phyloP scores from a whole-genome alignment of 1,284 basidiomycete genomes.

The Rhizopogon hawkerae region DNA sequence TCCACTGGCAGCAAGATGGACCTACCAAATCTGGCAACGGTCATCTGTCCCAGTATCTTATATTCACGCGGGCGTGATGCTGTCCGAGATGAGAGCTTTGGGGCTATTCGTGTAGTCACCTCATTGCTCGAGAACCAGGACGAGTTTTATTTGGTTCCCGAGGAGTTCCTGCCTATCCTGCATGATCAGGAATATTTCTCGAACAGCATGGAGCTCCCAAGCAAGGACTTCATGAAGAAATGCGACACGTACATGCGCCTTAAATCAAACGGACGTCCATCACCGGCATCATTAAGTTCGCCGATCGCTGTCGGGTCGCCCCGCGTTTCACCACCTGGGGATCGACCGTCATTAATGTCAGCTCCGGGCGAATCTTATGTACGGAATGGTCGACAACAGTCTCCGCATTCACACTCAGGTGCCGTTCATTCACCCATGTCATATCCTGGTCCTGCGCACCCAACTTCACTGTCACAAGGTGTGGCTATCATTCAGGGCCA shows the following conservation, averaged over 20 bases:
- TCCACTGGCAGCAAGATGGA: constrained; percentile 99
- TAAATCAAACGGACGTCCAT: constrained; percentile 36
- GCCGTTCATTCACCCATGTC: constrained; percentile 36
- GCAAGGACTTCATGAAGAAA: constrained; percentile 87
- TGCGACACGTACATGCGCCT: constrained; percentile 68
- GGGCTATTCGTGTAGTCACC: constrained; percentile 81
- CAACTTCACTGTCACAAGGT: constrained; percentile 35
- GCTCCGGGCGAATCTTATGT: constrained; percentile 32
- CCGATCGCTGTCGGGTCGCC: constrained; percentile 19
- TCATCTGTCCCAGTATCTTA: constrained; percentile 94
- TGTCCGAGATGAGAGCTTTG: constrained; percentile 88
- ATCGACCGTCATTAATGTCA: constrained; percentile 28
- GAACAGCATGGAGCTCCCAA: constrained; percentile 74
- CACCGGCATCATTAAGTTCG: constrained; percentile 30
- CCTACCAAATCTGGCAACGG: constrained; percentile 91
- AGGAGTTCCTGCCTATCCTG: constrained; percentile 75
- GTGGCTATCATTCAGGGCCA: constrained; percentile 36
- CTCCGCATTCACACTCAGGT: constrained; percentile 32
- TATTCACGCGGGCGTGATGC: constrained; percentile 81
- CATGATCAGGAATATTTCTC: constrained; percentile 82
- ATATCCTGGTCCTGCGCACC: constrained; percentile 31
- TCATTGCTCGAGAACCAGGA: constrained; percentile 89
- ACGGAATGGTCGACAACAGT: constrained; percentile 39
- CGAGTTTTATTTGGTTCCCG: constrained; percentile 84
- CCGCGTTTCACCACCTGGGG: constrained; percentile 24